phyloP scores from a whole-genome alignment of 257 asterid genomes.

The Salvia rosmarinus region DNA sequence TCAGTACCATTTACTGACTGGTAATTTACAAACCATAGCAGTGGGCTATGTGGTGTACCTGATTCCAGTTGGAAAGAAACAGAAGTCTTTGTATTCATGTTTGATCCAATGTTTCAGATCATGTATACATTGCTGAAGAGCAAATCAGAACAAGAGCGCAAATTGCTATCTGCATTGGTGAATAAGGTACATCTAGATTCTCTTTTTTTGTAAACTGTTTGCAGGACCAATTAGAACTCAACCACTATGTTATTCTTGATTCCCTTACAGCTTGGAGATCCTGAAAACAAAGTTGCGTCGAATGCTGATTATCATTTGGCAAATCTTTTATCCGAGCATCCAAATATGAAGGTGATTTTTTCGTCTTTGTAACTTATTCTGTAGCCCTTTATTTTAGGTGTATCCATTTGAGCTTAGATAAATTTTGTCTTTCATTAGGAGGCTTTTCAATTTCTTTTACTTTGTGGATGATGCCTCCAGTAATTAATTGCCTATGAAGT shows the following conservation, averaged over 20 bases:
- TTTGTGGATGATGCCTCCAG: constrained; percentile 2
- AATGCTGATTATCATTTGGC: constrained; percentile 95
- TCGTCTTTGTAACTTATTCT: constrained; percentile 13
- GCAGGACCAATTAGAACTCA: background rate
- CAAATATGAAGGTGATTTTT: constrained; percentile 91
- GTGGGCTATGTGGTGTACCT: constrained; percentile 9
- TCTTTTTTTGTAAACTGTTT: constrained; percentile 19
- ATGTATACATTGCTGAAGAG: constrained; percentile 71
- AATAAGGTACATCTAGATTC: constrained; percentile 61
- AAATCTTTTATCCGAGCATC: constrained; percentile 86
- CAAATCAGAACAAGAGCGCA: constrained; percentile 96
- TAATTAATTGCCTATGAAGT: background rate
- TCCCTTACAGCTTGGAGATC: constrained; percentile 86
- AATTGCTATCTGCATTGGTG: constrained; percentile 79
- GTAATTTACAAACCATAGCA: background rate
- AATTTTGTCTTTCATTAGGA: background rate
- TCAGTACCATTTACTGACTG: constrained; percentile 1
- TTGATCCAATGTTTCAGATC: constrained; percentile 51
- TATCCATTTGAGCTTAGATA: background rate
- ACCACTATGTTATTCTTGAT: constrained; percentile 31
- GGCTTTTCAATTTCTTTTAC: background rate
- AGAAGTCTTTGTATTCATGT: constrained; percentile 33
- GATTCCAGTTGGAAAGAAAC: background rate
- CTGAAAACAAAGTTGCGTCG: constrained; percentile 91
- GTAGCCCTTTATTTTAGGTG: background rate